Evolutionary conservation across 208 protist genomes (phyloP), one percentile per base, ranked within the genome.

Genomic region (Wallacemonas sp.): DNA sequence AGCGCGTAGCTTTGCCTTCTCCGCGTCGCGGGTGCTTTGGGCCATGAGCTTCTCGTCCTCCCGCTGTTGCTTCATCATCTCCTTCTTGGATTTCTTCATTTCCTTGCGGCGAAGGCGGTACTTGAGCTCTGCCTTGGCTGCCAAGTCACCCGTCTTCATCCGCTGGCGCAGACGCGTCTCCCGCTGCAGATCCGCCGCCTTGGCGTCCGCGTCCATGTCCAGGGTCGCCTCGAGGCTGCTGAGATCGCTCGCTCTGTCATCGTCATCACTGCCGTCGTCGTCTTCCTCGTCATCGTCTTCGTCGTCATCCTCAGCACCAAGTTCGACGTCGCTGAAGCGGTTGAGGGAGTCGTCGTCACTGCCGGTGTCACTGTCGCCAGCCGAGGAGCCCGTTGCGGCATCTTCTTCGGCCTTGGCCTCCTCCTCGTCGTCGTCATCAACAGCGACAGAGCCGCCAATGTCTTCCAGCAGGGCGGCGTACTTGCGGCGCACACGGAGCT

Each of bases 21-120:
- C 65, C 65, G 84, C 79, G 19, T 81, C 78, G 33, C 80, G 66
- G 38, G 77, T 69, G 11, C 56, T 73, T 32, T 73, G 80, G 47
- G 67, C 41, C 38, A 70, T 68, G 34, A 68, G 76, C 68, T 64
- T 67, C 72, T 85, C 82, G 5, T 62, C 75, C 72, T 92, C 87
- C 2, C 83, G 78, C 71, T 92, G 77, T 58, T 85, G 71, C 0
- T 65, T 58, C 43, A 87, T 6, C 81, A 88, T 83, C 44, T 94
- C 81, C 62, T 89, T 90, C 77, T 96, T 96, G 27, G 79, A 66
- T 73, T 90, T 87, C 67, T 92, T 91, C 83, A 89, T 83, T 57
- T 92, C 90, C 61, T 93, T 94, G 16, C 90, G 83, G 12, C 86
- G 77, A 56, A 85, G 73, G 63, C 88, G 92, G 79, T 96, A 94